phyloP scores from a whole-genome alignment of 345 rosid species.

The Pseudoturritis turrita region DNA sequence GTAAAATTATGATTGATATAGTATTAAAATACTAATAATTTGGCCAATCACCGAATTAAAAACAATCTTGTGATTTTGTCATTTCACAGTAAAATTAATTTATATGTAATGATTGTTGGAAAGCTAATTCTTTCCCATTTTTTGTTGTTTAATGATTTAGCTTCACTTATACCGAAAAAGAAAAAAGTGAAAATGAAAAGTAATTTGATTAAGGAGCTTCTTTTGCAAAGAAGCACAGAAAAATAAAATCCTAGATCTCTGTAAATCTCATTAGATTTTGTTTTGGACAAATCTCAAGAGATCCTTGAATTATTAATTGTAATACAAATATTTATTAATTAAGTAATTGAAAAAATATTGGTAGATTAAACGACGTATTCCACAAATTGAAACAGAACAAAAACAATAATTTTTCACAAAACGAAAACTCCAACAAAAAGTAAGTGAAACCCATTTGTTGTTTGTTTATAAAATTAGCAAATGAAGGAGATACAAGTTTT shows the following conservation, averaged over 20 bases:
- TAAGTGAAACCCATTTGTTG: not conserved
- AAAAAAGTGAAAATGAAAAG: slow-evolving; percentile 28
- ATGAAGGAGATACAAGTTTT: not conserved
- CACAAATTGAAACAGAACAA: not conserved
- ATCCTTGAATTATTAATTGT: not conserved
- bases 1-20: not conserved
- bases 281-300: not conserved
- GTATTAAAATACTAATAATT: not conserved
- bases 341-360: not conserved
- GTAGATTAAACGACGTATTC: not conserved
- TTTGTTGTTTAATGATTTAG: not conserved
- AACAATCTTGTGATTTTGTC: not conserved
- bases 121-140: not conserved
- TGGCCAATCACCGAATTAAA: not conserved
- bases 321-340: not conserved
- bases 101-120: not conserved
- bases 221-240: not conserved
- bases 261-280: not conserved
- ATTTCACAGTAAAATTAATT: not conserved
- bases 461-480: not conserved
- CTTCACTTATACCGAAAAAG: slow-evolving; percentile 24
- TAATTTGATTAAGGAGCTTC: slow-evolving; percentile 13
- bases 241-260: not conserved
- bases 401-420: not conserved
- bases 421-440: not conserved